A percentile compares a stretch with the other conserved stretches of the same genome.
Conservation (phyloP, 139 green algal species). For the Picochlorum sp. region DNA sequence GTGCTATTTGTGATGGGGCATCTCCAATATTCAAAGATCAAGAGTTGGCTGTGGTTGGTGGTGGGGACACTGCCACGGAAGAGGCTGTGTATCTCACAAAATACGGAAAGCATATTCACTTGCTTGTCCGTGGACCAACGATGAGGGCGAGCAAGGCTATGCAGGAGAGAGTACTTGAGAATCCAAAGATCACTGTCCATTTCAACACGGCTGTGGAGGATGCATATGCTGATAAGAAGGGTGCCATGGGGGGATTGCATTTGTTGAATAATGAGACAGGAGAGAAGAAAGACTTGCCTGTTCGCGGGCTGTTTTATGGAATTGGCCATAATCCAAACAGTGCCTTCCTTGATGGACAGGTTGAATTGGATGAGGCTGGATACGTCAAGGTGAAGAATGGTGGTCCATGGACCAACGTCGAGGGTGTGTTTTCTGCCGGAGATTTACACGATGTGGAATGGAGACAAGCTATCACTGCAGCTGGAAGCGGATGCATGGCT, state of each 20-base stretch:
- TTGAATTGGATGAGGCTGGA: slow-evolving; percentile 78
- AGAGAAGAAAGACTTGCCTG: slow-evolving; percentile 49
- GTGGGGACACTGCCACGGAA: slow-evolving; percentile 91
- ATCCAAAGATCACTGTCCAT: slow-evolving; percentile 66
- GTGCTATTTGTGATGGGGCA: slow-evolving; percentile 65
- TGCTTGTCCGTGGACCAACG: slow-evolving; percentile 73
- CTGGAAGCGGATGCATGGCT: slow-evolving; percentile 84
- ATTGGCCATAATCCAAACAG: slow-evolving; percentile 97
- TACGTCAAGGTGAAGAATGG: slow-evolving; percentile 59
- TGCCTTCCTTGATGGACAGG: slow-evolving; percentile 32
- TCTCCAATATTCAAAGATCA: slow-evolving; percentile 69
- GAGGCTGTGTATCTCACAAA: slow-evolving; percentile 98
- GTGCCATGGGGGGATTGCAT: slow-evolving; percentile 45
- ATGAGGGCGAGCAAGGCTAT: slow-evolving; percentile 89
- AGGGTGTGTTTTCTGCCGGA: slow-evolving; percentile 83
- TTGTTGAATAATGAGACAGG: slow-evolving; percentile 43
- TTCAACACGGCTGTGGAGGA: slow-evolving; percentile 74
- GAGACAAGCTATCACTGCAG: slow-evolving; percentile 87
- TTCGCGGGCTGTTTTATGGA: slow-evolving; percentile 93
- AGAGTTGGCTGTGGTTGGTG: slow-evolving; percentile 90
- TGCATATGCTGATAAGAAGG: slow-evolving; percentile 52
- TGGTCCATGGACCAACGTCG: slow-evolving; percentile 53
- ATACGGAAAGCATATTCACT: slow-evolving; percentile 85
- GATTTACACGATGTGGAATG: slow-evolving; percentile 87
- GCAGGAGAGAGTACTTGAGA: slow-evolving; percentile 55